A percentile compares a stretch with the other conserved stretches of the same genome.
These are phyloP conservation scores for Cordyceps militaris DNA, from an alignment of 2,329 filamentous ascomycete species.

Conservation along the genomic window DNA sequence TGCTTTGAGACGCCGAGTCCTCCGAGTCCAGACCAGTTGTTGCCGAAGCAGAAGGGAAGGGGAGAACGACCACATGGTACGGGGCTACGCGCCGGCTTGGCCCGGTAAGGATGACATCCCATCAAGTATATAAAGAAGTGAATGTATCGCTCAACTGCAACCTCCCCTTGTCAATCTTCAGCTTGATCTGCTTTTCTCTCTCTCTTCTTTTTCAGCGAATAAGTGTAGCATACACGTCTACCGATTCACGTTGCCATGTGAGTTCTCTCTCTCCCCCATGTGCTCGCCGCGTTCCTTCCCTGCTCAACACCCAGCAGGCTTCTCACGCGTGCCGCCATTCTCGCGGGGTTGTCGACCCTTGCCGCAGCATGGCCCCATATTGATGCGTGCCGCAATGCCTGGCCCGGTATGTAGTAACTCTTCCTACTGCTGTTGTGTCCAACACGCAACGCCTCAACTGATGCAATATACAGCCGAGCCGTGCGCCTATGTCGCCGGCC, in stretches of 20 bases:
- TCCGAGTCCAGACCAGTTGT: background rate
- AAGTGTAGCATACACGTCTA: background rate
- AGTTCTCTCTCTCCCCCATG: background rate
- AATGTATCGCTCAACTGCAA: too few relatives aligned
- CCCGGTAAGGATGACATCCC: background rate
- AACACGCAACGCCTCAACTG: background rate
- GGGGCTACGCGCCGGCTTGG: background rate
- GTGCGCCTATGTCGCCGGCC: slow-evolving; percentile 6
- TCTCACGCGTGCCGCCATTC: background rate
- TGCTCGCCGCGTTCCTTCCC: background rate
- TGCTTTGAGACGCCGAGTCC: background rate
- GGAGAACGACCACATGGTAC: background rate
- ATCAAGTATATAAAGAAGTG: background rate
- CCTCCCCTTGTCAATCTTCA: too few relatives aligned
- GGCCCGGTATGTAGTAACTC: background rate
- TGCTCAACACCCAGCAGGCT: background rate
- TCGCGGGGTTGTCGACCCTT: background rate
- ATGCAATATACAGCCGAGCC: background rate
- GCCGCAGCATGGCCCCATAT: slow-evolving; percentile 5
- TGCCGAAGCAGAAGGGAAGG: background rate
- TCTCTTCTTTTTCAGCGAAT: too few relatives aligned
- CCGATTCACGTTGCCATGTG: background rate
- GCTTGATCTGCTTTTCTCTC: too few relatives aligned
- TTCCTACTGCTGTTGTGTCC: too few relatives aligned
- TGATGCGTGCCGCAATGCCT: slow-evolving; percentile 10